phyloP scores from a whole-genome alignment of 106 monocot genomes.

The Alisma plantagoaquatica region DNA sequence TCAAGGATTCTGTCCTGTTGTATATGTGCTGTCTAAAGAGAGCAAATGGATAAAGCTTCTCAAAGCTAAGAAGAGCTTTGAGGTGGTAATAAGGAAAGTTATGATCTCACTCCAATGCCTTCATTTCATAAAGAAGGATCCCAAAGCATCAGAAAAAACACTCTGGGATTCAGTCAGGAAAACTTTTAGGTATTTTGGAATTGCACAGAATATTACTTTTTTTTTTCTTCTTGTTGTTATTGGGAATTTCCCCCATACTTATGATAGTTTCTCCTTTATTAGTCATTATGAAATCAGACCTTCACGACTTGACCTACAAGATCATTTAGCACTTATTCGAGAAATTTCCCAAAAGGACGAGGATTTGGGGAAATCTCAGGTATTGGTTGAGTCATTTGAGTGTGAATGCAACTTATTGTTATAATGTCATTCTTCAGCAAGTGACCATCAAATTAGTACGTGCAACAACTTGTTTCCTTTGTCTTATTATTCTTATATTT shows the following conservation, averaged over 20 bases:
- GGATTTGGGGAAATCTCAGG: neutral
- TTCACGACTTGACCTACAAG: neutral
- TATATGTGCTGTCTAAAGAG: conserved; percentile 41
- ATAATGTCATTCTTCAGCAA: too few relatives aligned
- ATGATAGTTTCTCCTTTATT: neutral
- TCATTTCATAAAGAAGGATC: conserved; percentile 9
- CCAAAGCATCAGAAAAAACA: conserved; percentile 1
- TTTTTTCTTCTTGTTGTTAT: neutral
- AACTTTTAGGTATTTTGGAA: conserved; percentile 4
- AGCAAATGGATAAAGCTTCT: conserved; percentile 45
- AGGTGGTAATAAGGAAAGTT: conserved; percentile 7
- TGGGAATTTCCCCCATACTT: neutral
- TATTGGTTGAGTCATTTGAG: conserved; percentile 1
- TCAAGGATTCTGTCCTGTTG: conserved; percentile 16
- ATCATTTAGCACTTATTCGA: neutral
- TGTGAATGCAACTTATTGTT: too few relatives aligned
- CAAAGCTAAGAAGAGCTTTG: conserved; percentile 9
- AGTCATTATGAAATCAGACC: neutral
- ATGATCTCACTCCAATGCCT: conserved; percentile 9
- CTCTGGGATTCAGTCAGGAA: conserved; percentile 11
- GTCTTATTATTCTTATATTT: too few relatives aligned
- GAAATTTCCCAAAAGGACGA: neutral
- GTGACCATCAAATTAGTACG: too few relatives aligned
- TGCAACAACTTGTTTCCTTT: too few relatives aligned
- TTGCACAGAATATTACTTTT: neutral